phyloP scores from a whole-genome alignment of 1,284 basidiomycete genomes.

The Microstroma glucosiphilum region DNA sequence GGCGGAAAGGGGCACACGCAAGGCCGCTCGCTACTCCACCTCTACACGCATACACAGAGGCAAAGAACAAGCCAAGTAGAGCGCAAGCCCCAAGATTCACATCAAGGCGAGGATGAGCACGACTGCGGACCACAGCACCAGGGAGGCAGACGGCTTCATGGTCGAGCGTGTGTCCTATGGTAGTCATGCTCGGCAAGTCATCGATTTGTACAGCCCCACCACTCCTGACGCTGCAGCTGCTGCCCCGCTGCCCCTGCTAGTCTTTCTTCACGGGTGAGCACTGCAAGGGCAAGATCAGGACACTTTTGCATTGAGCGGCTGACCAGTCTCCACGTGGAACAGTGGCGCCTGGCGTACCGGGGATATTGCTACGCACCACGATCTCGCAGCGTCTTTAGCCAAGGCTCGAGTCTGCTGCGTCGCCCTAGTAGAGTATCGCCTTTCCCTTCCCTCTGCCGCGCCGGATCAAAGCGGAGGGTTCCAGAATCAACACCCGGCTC shows the following conservation, averaged over 20 bases:
- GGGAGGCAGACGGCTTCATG: too few relatives aligned
- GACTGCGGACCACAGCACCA: too few relatives aligned
- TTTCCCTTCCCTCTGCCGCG: slow-evolving; percentile 16
- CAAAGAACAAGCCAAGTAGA: too few relatives aligned
- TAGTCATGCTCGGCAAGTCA: too few relatives aligned
- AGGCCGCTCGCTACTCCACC: too few relatives aligned
- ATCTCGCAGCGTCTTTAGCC: slow-evolving; percentile 18
- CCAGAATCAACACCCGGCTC: slow-evolving; percentile 19
- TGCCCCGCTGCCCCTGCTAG: neutral
- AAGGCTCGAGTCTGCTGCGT: slow-evolving; percentile 16
- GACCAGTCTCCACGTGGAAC: slow-evolving; percentile 3
- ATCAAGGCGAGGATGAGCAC: too few relatives aligned
- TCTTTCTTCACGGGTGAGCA: neutral
- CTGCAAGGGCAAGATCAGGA: neutral
- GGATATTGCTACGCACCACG: slow-evolving; percentile 18
- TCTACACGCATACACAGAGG: too few relatives aligned
- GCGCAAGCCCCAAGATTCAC: too few relatives aligned
- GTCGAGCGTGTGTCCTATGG: too few relatives aligned
- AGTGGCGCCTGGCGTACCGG: slow-evolving; percentile 31
- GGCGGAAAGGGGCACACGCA: too few relatives aligned
- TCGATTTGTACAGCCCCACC: too few relatives aligned
- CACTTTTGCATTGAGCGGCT: neutral
- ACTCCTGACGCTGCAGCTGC: too few relatives aligned
- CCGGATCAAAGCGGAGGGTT: slow-evolving; percentile 13
- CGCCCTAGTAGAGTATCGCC: slow-evolving; percentile 25